Evolutionary conservation across 2,329 filamentous ascomycete species (phyloP), one percentile per base, ranked within the genome.

Genomic region (Aspergillus flavus): DNA sequence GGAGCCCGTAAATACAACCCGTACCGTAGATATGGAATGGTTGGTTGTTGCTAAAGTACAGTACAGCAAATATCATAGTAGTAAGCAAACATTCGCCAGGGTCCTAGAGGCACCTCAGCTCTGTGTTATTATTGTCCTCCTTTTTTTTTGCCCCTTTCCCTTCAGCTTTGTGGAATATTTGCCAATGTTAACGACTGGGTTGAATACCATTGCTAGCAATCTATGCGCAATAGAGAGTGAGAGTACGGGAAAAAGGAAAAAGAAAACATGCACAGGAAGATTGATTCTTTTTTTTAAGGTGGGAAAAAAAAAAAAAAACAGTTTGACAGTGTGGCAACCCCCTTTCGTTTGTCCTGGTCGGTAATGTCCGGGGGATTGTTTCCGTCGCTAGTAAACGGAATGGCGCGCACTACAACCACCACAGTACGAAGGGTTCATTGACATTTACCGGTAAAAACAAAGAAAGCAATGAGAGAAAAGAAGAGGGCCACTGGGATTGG

Each of bases 251-350:
- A 30, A 53, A 32, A 53, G 6, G 32, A 16, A 39, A 55, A 55
- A 39, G 52, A 9, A 55, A 26, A 39, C 16, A 55, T 39, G 11
- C 32, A 55, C 21, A 55, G 4, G 30, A 54, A 36, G 21, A 54
- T 54, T 39, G 30, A 19, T 52, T 32, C 4, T 21, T 32, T 32
- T 32, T 39, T 39, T 39, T 2, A 34, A 10, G 32, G 32, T 28
- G 57, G 57, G 23, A 6, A 2, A 2, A 39, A 52, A 59, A 39
- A 52, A 59, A 39, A 34, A 53, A 59, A 39, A 21, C 57, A 28
- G 57, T 59, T 59, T 59, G 57, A 52, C 57, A 52, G 43, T 59
- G 57, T 34, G 45, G 34, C 57, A 58, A 59, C 32, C 30, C 34
- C 57, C 19, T 59, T 59, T 59, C 23, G 45, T 59, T 41, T 32